A percentile compares a stretch with the other conserved stretches of the same genome.
Evolutionary conservation across 495 filamentous ascomycete species (phyloP).

Genomic region (Penicillium macrosclerotiorum): DNA sequence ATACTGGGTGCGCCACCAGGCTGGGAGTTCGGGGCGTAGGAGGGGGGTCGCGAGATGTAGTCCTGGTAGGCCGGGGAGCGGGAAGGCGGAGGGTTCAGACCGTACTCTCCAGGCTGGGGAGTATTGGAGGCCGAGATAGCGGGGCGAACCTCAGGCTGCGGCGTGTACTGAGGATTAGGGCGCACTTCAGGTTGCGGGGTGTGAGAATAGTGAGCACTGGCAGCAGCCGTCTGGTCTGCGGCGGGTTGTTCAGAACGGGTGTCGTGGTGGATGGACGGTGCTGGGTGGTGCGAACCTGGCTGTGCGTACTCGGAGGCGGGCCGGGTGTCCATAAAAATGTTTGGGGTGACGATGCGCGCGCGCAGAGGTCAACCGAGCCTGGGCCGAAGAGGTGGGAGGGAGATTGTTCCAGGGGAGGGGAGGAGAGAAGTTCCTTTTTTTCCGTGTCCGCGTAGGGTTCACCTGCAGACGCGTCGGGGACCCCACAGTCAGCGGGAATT

Average conservation of each 20-base stretch:
- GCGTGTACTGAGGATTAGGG: slow-evolving; percentile 52
- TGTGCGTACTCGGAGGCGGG: slow-evolving; percentile 91
- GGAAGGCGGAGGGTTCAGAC: slow-evolving; percentile 66
- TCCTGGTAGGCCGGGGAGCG: slow-evolving; percentile 79
- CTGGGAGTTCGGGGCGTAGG: slow-evolving; percentile 71
- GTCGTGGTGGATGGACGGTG: slow-evolving; percentile 52
- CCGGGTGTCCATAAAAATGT: slow-evolving; percentile 74
- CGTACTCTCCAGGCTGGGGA: slow-evolving; percentile 87
- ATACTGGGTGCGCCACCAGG: slow-evolving; percentile 80
- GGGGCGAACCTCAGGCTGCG: slow-evolving; percentile 75
- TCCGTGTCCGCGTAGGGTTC: slow-evolving; percentile 4
- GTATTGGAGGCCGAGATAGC: slow-evolving; percentile 70
- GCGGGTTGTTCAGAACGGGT: slow-evolving; percentile 74
- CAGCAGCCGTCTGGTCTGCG: slow-evolving; percentile 87
- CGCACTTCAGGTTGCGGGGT: slow-evolving; percentile 47
- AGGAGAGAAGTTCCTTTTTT: slow-evolving; percentile 1
- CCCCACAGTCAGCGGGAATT: slow-evolving; percentile 1
- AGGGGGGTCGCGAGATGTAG: slow-evolving; percentile 62
- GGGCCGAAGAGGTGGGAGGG: neutral
- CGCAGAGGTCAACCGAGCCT: slow-evolving; percentile 11
- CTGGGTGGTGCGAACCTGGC: slow-evolving; percentile 92
- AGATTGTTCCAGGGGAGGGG: slow-evolving; percentile 1
- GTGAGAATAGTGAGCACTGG: slow-evolving; percentile 55
- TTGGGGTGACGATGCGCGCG: slow-evolving; percentile 19
- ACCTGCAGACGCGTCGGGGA: slow-evolving; percentile 20